phyloP scores from a whole-genome alignment of 495 filamentous ascomycete species.

The Parachaetomium inaequale region DNA sequence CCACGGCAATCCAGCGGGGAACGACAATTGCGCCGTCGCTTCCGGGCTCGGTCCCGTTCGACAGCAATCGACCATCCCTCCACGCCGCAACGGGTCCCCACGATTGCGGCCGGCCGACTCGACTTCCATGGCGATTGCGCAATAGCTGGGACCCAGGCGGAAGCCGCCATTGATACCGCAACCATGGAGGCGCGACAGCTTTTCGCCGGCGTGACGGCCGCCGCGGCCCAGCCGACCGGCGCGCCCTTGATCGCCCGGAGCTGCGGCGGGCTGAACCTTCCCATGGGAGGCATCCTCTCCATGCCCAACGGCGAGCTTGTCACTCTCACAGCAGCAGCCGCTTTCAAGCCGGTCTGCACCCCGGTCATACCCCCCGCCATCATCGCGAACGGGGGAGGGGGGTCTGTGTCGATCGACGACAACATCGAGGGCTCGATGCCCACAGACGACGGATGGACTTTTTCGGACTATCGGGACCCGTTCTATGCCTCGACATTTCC shows the following conservation, averaged over 20 bases:
- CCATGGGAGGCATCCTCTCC: conserved; percentile 56
- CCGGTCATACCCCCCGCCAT: conserved; percentile 40
- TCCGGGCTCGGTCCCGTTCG: neutral
- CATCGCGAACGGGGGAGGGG: conserved; percentile 45
- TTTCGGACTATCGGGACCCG: conserved; percentile 66
- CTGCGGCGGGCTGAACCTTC: conserved; percentile 50
- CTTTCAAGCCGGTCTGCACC: conserved; percentile 62
- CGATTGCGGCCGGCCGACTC: conserved; percentile 12
- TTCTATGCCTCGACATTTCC: conserved; percentile 92
- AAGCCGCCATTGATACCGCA: conserved; percentile 27
- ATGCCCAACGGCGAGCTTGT: conserved; percentile 55
- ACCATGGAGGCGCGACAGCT: conserved; percentile 29
- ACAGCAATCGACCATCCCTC: neutral
- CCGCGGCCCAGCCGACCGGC: conserved; percentile 15
- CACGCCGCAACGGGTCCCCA: neutral
- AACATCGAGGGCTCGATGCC: conserved; percentile 14
- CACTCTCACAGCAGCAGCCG: conserved; percentile 58
- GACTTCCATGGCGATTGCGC: conserved; percentile 36
- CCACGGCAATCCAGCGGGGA: neutral
- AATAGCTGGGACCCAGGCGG: conserved; percentile 27
- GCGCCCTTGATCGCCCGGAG: conserved; percentile 20
- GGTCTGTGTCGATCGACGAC: conserved; percentile 40
- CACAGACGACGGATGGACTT: conserved; percentile 24
- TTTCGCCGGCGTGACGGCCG: conserved; percentile 18
- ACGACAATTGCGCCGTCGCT: conserved; percentile 7